Evolutionary conservation across 2,329 filamentous ascomycete genomes (phyloP).

Genomic region (Ascochyta pisi): DNA sequence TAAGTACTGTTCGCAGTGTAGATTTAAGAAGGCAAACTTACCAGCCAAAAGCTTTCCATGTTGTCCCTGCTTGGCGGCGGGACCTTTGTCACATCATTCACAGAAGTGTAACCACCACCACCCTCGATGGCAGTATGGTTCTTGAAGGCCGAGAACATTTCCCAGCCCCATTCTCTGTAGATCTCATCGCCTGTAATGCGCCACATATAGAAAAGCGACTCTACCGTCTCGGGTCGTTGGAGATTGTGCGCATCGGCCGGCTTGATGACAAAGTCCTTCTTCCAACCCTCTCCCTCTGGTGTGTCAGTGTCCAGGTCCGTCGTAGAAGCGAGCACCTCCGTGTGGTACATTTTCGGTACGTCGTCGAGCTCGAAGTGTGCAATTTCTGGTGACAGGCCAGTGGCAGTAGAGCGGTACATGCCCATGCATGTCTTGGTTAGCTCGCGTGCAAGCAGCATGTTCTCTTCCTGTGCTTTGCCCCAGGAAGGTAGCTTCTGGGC

Average conservation of each 20-base stretch:
- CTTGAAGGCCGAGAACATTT: conserved; percentile 94
- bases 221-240: conserved; percentile 94
- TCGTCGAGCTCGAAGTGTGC: conserved; percentile 82
- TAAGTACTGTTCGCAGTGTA: background rate
- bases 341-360: conserved; percentile 66
- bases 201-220: conserved; percentile 98
- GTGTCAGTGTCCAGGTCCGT: conserved; percentile 38
- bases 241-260: conserved; percentile 88
- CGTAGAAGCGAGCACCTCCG: conserved; percentile 56
- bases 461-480: conserved; percentile 80
- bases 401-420: conserved; percentile 90
- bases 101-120: conserved; percentile 80
- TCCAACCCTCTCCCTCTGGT: conserved; percentile 67
- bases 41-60: conserved; percentile 99
- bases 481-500: conserved; percentile 75
- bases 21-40: conserved; percentile 53
- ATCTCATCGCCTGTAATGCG: conserved; percentile 88
- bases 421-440: conserved; percentile 98
- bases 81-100: conserved; percentile 75
- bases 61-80: conserved; percentile 80
- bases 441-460: conserved; percentile 86
- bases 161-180: conserved; percentile 97
- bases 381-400: conserved; percentile 93
- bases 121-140: conserved; percentile 82
- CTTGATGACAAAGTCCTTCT: conserved; percentile 80